Evolutionary conservation across 192 early-diverging fungal species (phyloP).

Genomic region (Entomortierella beljakovae): DNA sequence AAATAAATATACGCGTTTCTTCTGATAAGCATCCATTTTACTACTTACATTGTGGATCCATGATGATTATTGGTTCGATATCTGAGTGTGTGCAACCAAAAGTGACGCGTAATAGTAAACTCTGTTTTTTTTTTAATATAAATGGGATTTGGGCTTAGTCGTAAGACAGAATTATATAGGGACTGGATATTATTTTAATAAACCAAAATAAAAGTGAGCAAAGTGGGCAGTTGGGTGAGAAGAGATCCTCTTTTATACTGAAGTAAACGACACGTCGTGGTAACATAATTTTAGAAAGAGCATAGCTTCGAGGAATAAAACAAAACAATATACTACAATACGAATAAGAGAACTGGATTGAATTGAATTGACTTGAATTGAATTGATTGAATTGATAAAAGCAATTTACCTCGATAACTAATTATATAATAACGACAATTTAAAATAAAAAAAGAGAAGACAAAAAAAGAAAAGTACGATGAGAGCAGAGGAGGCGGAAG

Average conservation of each 20-base stretch:
- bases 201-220: not conserved
- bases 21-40: not conserved
- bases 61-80: not conserved
- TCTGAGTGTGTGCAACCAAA: too few species aligned
- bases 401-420: too few species aligned
- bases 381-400: too few species aligned
- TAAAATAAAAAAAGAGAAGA: not conserved
- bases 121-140: not conserved
- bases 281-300: too few species aligned
- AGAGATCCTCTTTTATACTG: too few species aligned
- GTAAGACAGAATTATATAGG: not conserved
- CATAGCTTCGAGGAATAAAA: too few species aligned
- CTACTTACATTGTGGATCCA: slow-evolving; percentile 9
- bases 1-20: not conserved
- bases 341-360: too few species aligned
- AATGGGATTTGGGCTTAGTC: slow-evolving; percentile 5
- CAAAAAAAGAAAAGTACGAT: not conserved
- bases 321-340: too few species aligned
- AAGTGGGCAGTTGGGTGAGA: too few species aligned
- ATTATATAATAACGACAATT: not conserved
- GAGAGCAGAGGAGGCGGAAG: not conserved
- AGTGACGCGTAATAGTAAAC: not conserved
- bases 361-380: too few species aligned
- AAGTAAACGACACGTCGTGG: too few species aligned
- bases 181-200: not conserved